Base-by-base conservation (phyloP, 1,284 basidiomycete genomes). In the Trichosporon sp. region DNA sequence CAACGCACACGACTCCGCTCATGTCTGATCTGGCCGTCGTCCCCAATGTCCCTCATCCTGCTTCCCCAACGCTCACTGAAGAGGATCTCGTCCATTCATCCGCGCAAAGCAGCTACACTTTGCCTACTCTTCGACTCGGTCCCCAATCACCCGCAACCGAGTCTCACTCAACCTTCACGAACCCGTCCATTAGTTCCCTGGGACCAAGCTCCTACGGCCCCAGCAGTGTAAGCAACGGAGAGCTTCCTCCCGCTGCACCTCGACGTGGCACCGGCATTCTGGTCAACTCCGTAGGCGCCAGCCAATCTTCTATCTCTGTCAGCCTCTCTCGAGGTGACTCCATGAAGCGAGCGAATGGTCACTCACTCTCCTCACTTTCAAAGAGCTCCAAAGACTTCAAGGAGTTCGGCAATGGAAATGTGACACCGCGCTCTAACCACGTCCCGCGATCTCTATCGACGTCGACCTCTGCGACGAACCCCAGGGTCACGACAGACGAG, bases 111-210 rank as follows among this genome's bases (percentile, higher is more conserved):
- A 64, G 56, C 46, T 68, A 68, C 36, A 52, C 54, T 5, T 64
- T 68, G 0, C 66, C 66, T 0, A 52, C 66, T 2, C 62, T 68
- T 3, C 66, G 66, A 7, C 64, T 68, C 11, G 66, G 66, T 5
- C 66, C 66, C 0, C 61, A 64, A 5, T 25, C 36, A 0, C 19
- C 36, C 10, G 49, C 29, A 10, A 56, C 56, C 14, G 63, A 65
- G 29, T 27, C 59, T 25, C 63, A 61, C 13, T 64, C 61, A 9
- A 68, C 63, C 40, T 25, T 63, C 37, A 63, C 59, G n/a, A 63
- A 59, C 31, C 54, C 60, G n/a, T 58, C 59, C 36, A 61, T 58
- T 23, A 54, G 49, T 27, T 54, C 49, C 10, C 14, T 54, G 16
- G 49, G 49, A 8, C 49, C 49, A 10, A 44, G 40, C 19, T 23